Percentiles rank a stretch among this genome's conserved stretches.
phyloP scores from a whole-genome alignment of 2,329 filamentous ascomycete genomes.

The Calonectria pseudoturangicola region DNA sequence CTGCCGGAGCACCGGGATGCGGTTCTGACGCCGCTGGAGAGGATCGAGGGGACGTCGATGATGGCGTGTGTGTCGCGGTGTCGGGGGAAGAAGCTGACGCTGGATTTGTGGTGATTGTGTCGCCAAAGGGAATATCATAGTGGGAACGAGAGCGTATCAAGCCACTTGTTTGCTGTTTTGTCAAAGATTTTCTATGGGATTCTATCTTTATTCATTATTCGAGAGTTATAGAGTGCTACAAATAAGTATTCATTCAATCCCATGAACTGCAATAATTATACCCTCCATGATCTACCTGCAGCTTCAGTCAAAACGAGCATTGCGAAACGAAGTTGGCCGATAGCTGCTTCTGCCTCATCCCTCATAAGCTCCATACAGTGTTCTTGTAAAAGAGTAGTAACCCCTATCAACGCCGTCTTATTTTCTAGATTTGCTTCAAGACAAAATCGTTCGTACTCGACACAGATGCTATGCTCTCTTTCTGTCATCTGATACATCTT shows the following conservation, averaged over 20 bases:
- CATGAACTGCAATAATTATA: not conserved
- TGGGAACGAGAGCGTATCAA: too few species aligned
- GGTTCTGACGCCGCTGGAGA: constrained; percentile 16
- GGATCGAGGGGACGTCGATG: constrained; percentile 4
- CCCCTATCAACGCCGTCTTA: not conserved
- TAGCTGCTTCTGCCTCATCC: not conserved
- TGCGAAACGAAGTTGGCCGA: not conserved
- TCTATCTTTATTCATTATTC: not conserved
- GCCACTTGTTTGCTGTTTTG: too few species aligned
- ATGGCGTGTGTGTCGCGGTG: constrained; percentile 13
- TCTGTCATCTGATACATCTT: not conserved
- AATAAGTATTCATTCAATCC: not conserved
- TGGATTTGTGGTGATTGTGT: not conserved
- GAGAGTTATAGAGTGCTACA: not conserved
- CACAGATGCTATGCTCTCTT: constrained; percentile 22
- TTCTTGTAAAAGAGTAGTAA: not conserved
- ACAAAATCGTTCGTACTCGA: not conserved
- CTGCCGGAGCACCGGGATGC: constrained; percentile 29
- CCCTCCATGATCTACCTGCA: not conserved
- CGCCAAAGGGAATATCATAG: too few species aligned
- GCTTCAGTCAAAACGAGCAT: not conserved
- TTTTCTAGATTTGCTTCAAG: not conserved
- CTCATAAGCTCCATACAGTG: not conserved
- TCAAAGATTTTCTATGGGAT: too few species aligned
- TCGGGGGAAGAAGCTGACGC: constrained; percentile 1